Conservation (phyloP, 2,329 filamentous ascomycete species). For the Claviceps sp. region DNA sequence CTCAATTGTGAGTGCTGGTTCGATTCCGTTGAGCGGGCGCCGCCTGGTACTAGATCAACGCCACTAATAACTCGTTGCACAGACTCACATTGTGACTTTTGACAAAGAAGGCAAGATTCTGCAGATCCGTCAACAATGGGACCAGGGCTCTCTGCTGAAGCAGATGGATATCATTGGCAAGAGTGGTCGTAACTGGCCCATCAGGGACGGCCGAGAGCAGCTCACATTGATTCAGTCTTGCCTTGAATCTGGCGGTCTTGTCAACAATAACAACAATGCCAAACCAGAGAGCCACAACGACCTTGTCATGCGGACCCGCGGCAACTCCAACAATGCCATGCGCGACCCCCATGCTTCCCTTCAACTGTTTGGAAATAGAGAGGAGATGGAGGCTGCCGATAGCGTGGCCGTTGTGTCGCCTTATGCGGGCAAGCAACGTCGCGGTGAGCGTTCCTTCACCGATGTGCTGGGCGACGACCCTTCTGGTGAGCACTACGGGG, state of each 20-base stretch:
- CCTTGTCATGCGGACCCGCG: conserved; percentile 31
- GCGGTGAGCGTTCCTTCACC: conserved; percentile 49
- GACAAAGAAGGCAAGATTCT: conserved; percentile 62
- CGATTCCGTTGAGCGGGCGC: too few species aligned
- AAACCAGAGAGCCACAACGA: conserved; percentile 23
- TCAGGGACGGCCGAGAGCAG: conserved; percentile 77
- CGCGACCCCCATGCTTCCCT: conserved; percentile 59
- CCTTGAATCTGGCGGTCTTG: conserved; percentile 33
- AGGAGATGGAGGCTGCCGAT: conserved; percentile 41
- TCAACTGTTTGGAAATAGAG: conserved; percentile 59
- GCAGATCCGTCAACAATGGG: conserved; percentile 86
- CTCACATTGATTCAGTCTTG: conserved; percentile 57
- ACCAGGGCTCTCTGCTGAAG: conserved; percentile 85
- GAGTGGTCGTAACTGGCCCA: conserved; percentile 87
- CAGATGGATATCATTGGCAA: conserved; percentile 88
- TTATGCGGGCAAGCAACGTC: conserved; percentile 45
- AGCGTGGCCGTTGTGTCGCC: conserved; percentile 40
- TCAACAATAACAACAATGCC: conserved; percentile 11
- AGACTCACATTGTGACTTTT: conserved; percentile 86
- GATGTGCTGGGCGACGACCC: conserved; percentile 55
- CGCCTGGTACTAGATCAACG: too few species aligned
- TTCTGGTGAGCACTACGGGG: conserved; percentile 29
- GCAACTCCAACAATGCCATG: conserved; percentile 38
- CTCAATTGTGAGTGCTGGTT: conserved; percentile 54
- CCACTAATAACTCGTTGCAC: conserved; percentile 4